Conservation (phyloP, 352 stramenopile genomes). For the Pythium scleroteichum region DNA sequence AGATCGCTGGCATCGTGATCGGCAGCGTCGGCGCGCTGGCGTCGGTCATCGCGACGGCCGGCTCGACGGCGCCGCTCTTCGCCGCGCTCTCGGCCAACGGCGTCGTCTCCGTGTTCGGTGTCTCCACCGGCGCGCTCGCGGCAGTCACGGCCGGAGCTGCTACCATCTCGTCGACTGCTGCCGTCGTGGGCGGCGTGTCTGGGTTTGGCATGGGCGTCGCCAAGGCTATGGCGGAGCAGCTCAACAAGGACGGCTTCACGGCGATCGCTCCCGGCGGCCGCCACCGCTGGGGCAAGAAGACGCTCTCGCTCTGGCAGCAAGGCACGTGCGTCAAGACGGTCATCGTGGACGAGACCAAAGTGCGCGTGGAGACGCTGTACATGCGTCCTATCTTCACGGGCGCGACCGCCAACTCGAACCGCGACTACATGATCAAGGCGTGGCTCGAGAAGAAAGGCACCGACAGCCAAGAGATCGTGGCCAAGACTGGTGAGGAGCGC, state of each 20-base stretch:
- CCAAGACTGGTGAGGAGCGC: background rate
- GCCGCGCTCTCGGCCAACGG: constrained; percentile 8
- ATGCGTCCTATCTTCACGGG: constrained; percentile 61
- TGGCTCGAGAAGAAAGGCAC: constrained; percentile 52
- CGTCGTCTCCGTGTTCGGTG: constrained; percentile 19
- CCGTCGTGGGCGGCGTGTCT: constrained; percentile 31
- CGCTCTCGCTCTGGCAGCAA: constrained; percentile 51
- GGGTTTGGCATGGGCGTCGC: constrained; percentile 40
- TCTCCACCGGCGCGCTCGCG: constrained; percentile 20
- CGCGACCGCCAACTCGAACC: constrained; percentile 42
- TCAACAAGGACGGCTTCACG: constrained; percentile 37
- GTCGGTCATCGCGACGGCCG: constrained; percentile 16
- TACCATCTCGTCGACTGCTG: constrained; percentile 5
- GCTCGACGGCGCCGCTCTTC: constrained; percentile 11
- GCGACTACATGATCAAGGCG: constrained; percentile 46
- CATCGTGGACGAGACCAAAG: constrained; percentile 37
- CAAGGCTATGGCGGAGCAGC: constrained; percentile 36
- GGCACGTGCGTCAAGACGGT: constrained; percentile 44
- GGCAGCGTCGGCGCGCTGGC: constrained; percentile 10
- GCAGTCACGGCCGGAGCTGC: constrained; percentile 16
- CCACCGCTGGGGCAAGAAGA: constrained; percentile 42
- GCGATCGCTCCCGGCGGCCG: constrained; percentile 31
- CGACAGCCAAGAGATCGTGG: constrained; percentile 29
- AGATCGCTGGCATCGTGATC: constrained; percentile 23
- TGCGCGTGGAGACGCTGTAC: constrained; percentile 46